Evolutionary conservation across 2,329 filamentous ascomycete species (phyloP), one percentile per base, ranked within the genome.

Genomic region (Aspergillus sp.): DNA sequence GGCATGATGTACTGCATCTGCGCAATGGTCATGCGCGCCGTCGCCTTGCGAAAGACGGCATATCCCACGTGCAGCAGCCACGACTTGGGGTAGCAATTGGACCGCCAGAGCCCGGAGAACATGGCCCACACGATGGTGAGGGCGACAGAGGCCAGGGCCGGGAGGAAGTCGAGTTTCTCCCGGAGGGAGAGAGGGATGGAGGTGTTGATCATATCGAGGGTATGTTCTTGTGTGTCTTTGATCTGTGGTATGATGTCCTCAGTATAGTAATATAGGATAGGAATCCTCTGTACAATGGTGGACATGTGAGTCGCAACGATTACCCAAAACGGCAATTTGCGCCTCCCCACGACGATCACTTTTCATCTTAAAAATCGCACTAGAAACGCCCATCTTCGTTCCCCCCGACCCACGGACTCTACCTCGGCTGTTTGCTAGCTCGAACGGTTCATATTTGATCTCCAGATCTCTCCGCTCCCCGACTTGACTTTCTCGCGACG

Each of bases 21-120:
- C 29, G 52, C 47, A 42, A 46, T 17, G 50, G 59, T 45, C 42
- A 72, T 34, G 3, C 69, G 65, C 16, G 54, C 36, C 1, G 66
- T 71, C 2, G 60, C 53, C 52, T 69, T 68, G 49, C 69, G 66
- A 34, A 70, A 62, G 6, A 67, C 53, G 1, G 69, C 66, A 60
- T 72, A 71, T 23, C 67, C 68, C 29, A 71, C 53, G 56, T 72
- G 69, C 42, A 72, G 54, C 41, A 66, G 55, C 48, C 67, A 54
- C 3, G 64, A 61, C 17, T 63, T 63, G 17, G 69, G 69, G 54
- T 69, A 57, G 21, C 61, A 55, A 13, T 64, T 56, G 11, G 60
- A 60, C 14, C 66, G 67, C 55, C 60, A 61, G 16, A 67, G 45
- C 5, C 66, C 60, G 0, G 65, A 68, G 23, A 69, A 36, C 4